Evolutionary conservation across 306 rosid species (phyloP).

Genomic region (Fragaria ananassa): DNA sequence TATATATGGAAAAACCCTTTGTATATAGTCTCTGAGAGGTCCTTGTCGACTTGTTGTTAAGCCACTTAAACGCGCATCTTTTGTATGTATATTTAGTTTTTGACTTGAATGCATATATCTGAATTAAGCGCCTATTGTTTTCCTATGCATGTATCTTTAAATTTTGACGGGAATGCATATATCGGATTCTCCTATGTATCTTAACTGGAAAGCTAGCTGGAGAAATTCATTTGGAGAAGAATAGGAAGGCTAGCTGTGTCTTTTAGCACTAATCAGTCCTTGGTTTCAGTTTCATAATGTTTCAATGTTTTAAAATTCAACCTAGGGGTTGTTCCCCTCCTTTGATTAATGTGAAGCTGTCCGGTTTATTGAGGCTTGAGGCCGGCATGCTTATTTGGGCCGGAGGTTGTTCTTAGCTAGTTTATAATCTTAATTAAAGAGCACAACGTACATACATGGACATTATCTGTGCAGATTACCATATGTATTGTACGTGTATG

Average conservation of each 20-base stretch:
- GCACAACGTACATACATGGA: background rate
- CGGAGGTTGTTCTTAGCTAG: background rate
- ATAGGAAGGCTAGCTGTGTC: background rate
- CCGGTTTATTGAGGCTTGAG: background rate
- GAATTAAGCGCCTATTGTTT: background rate
- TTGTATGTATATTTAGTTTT: background rate
- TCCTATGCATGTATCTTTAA: background rate
- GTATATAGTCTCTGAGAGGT: background rate
- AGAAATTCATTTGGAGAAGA: background rate
- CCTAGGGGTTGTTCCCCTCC: background rate
- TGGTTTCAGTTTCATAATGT: background rate
- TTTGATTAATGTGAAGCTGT: background rate
- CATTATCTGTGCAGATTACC: background rate
- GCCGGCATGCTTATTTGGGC: background rate
- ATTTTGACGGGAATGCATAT: background rate
- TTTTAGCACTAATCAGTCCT: background rate
- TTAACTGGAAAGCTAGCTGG: background rate
- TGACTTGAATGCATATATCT: background rate
- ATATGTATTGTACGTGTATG: no score
- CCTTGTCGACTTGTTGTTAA: background rate
- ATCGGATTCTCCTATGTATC: background rate
- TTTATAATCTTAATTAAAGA: background rate
- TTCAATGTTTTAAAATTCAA: background rate
- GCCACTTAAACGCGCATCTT: background rate
- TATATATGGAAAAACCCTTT: background rate